Conservation (phyloP, 495 filamentous ascomycete species). For the Podospora pseudoanserina region DNA sequence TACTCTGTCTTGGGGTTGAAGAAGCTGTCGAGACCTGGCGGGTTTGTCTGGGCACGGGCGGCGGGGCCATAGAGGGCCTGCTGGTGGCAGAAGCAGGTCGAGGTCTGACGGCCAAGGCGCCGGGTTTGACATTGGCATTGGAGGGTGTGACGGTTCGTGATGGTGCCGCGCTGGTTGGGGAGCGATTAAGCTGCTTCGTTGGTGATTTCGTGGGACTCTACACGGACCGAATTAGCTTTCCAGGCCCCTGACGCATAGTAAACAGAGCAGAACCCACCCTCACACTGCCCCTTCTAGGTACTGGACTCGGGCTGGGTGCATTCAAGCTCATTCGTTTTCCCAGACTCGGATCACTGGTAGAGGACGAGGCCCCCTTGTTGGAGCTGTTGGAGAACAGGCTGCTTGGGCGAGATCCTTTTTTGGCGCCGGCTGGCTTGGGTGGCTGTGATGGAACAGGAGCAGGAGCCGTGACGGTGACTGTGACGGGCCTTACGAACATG, state of each 20-base stretch:
- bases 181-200: conserved; percentile 65
- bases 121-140: conserved; percentile 38
- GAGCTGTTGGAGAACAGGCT: conserved; percentile 33
- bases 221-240: neutral
- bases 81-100: conserved; percentile 42
- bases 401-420: conserved; percentile 30
- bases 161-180: conserved; percentile 51
- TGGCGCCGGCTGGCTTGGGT: conserved; percentile 26
- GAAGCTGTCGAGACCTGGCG: conserved; percentile 36
- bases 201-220: conserved; percentile 78
- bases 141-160: conserved; percentile 62
- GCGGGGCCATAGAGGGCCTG: conserved; percentile 68
- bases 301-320: conserved; percentile 63
- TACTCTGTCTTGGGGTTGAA: conserved; percentile 27
- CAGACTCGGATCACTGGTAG: conserved; percentile 46
- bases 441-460: conserved; percentile 47
- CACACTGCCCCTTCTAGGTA: conserved; percentile 52
- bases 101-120: conserved; percentile 44
- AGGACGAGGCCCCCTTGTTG: conserved; percentile 26
- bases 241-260: neutral
- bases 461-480: conserved; percentile 57
- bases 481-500: conserved; percentile 79
- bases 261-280: conserved; percentile 48
- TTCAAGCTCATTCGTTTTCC: conserved; percentile 64
- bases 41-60: conserved; percentile 39